Base-by-base conservation (phyloP, 805 yeast genomes). In the Saturnispora ahearnii region DNA sequence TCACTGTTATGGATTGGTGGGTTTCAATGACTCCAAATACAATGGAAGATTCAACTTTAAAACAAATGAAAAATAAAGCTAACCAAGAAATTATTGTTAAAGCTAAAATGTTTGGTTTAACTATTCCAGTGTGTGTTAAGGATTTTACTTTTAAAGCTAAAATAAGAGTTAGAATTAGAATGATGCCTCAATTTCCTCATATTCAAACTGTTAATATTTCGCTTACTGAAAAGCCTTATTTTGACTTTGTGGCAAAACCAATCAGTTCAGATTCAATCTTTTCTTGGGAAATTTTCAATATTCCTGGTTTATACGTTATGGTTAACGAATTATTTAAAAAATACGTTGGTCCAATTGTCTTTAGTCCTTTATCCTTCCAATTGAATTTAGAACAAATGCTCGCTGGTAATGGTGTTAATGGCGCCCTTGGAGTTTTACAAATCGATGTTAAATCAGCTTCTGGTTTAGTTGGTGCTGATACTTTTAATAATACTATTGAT, bases 1-100 rank as follows among this genome's bases (percentile, higher is more conserved):
- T 93, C 47, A 95, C 91, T 10, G 96, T 95, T 48, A 93, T 93
- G 96, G 99, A 93, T 67, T 91, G 97, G 97, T 84, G 82, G 40
- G 77, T 85, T 41, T 86, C 96, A 1, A 87, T 90, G 71, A 84
- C 87, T 28, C 99, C 99, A n/a, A 88, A 87, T 66, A 85, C 89
- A 37, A 67, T 79, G 45, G 84, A 84, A 40, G 99, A 93, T 65
- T 71, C 88, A 58, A 87, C 88, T 49, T 80, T 82, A 28, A 87
- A 91, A 60, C 97, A 93, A 66, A 65, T 84, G 66, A 87, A 83
- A 62, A 87, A 82, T 64, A 81, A 80, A 57, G 90, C 89, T 41
- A 89, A 90, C 66, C 95, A 90, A 62, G 79, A 79, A 61, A 74
- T 85, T 41, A 81, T 84, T 34, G 78, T 91, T 36, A 87, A 87